These are phyloP conservation scores for Vitis rupestris DNA, from an alignment of 164 flowering plant genomes.

Conservation along the genomic window DNA sequence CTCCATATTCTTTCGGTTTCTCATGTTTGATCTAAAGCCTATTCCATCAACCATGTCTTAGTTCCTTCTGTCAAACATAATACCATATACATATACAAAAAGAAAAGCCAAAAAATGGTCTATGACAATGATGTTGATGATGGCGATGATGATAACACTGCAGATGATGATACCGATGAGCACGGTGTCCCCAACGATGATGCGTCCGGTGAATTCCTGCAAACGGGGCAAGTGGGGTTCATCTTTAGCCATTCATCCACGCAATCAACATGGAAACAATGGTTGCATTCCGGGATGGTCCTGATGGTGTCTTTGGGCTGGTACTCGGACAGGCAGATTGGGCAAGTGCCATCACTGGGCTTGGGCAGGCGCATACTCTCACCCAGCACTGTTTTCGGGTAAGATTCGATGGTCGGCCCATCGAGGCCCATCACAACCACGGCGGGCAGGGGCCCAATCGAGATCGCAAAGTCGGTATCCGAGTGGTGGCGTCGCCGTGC, in stretches of 20 bases:
- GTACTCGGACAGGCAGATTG: slow-evolving; percentile 58
- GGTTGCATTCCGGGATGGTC: slow-evolving; percentile 55
- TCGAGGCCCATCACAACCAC: slow-evolving; percentile 32
- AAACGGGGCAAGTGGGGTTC: slow-evolving; percentile 56
- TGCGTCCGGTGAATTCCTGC: slow-evolving; percentile 38
- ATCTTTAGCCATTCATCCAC: slow-evolving; percentile 51
- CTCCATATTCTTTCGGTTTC: no score
- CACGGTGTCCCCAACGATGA: not conserved
- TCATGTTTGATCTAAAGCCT: no score
- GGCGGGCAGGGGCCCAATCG: slow-evolving; percentile 6
- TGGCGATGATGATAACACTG: no score
- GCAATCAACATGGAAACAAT: slow-evolving; percentile 50
- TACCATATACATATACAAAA: no score
- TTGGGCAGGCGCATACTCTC: slow-evolving; percentile 41
- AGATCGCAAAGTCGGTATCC: slow-evolving; percentile 7
- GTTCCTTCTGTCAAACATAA: no score
- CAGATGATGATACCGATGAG: no score
- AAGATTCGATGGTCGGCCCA: slow-evolving; percentile 39
- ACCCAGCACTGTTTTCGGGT: slow-evolving; percentile 41
- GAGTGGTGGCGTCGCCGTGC: not conserved
- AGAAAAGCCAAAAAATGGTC: no score
- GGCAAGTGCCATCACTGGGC: slow-evolving; percentile 41
- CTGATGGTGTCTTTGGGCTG: slow-evolving; percentile 41
- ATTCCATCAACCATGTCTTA: no score
- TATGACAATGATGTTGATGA: no score